phyloP scores from a whole-genome alignment of 441 rosid species.

The Viola pubescens region DNA sequence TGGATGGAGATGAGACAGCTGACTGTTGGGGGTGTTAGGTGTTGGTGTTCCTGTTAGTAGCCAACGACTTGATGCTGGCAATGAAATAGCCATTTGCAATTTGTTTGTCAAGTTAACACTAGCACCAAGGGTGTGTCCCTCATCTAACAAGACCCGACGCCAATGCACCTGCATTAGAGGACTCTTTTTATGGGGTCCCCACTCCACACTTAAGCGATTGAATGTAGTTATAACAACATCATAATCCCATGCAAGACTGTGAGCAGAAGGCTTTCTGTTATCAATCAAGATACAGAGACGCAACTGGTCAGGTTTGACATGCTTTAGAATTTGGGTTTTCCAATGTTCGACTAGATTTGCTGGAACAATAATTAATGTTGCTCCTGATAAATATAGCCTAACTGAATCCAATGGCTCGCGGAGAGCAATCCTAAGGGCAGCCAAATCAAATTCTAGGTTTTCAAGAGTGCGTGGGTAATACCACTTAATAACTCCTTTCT shows the following conservation, averaged over 20 bases:
- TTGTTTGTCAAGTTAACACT: slow-evolving; percentile 88
- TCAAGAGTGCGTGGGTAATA: slow-evolving; percentile 60
- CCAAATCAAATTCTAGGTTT: slow-evolving; percentile 78
- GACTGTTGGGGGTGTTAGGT: slow-evolving; percentile 84
- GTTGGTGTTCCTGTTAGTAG: slow-evolving; percentile 95
- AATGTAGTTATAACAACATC: slow-evolving; percentile 91
- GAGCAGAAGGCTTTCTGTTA: slow-evolving; percentile 56
- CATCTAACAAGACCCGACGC: slow-evolving; percentile 88
- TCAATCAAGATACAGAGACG: slow-evolving; percentile 71
- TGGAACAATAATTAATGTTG: slow-evolving; percentile 84
- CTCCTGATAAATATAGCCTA: slow-evolving; percentile 81
- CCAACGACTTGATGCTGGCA: slow-evolving; percentile 80
- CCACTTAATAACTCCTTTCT: slow-evolving; percentile 66
- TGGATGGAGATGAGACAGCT: slow-evolving; percentile 79
- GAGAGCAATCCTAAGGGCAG: slow-evolving; percentile 73
- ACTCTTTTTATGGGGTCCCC: slow-evolving; percentile 74
- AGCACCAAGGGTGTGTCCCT: slow-evolving; percentile 97
- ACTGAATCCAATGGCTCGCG: slow-evolving; percentile 65
- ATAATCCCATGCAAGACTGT: slow-evolving; percentile 92
- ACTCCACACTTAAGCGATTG: slow-evolving; percentile 90
- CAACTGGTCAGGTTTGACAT: slow-evolving; percentile 70
- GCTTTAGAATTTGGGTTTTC: slow-evolving; percentile 79
- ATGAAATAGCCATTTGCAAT: slow-evolving; percentile 90
- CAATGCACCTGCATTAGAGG: slow-evolving; percentile 92
- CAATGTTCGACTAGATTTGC: slow-evolving; percentile 84